Evolutionary conservation across 192 early-diverging fungal species (phyloP), one percentile per base, ranked within the genome.

Genomic region (Coemansia sp.): DNA sequence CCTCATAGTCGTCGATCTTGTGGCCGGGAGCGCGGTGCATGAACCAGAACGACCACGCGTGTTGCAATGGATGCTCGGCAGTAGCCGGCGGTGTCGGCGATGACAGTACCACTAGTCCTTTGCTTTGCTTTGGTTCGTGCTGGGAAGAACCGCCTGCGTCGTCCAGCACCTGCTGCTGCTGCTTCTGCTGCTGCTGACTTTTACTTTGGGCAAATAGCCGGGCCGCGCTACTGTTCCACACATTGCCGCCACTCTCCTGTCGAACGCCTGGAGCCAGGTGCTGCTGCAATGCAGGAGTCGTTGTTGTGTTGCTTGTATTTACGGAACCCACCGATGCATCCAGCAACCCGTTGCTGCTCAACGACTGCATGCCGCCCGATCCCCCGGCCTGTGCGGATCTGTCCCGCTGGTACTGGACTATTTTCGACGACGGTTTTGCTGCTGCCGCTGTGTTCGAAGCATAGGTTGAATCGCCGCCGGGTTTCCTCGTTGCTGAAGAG

Each of bases 1-100:
- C 88, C 70, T 91, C 93, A 81, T 98, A 98, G 84, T 95, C 89
- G 72, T 85, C 67, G 60, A 95, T 90, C 73, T 94, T 96, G 62
- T 90, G 85, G 46, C 92, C 89, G 2, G 94, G 93, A 39, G 89
- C 84, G 39, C 95, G 90, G 84, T 95, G 94, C 92, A 96, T 95
- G 65, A 92, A 95, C 92, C 92, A 96, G 78, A 94, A 94, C 32
- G 93, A 90, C 94, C 94, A 96, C 9, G 90, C 84, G 65, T 87
- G 91, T 45, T 85, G 89, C 66, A 96, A 82, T 46, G 90, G 87
- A 56, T 93, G 92, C 54, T 73, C 71, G 59, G 57, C 63, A 3
- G 57, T 26, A 26, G n/a, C n/a, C n/a, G n/a, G n/a, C n/a, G 0
- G 26, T 3, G 26, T 26, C 3, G 26, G 26, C 26, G 26, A 26